Percentiles rank a stretch among this genome's conserved stretches.
phyloP scores from a whole-genome alignment of 1,284 basidiomycete genomes.

The Erythrobasidium hasegawianum region DNA sequence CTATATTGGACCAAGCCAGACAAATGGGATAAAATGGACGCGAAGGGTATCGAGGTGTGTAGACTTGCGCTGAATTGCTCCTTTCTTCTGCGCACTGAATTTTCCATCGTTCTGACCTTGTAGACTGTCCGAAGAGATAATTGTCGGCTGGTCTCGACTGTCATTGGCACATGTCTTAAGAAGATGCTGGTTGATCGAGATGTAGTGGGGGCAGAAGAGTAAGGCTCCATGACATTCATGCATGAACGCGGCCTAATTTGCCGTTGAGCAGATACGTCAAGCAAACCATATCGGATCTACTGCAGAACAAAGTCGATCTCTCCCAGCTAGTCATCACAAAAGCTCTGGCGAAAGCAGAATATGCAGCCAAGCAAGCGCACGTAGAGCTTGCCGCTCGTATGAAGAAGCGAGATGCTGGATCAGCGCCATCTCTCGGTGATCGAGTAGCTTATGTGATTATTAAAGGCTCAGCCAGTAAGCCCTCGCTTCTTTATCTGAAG shows the following conservation, averaged over 20 bases:
- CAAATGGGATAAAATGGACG: conserved; percentile 97
- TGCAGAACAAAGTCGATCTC: conserved; percentile 96
- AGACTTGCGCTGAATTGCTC: too few relatives aligned
- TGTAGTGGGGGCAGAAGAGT: conserved; percentile 86
- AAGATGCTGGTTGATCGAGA: conserved; percentile 94
- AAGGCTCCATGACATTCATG: too few relatives aligned
- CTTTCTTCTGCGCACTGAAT: too few relatives aligned
- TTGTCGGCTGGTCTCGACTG: conserved; percentile 88
- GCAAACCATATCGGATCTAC: conserved; percentile 80
- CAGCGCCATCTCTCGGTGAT: conserved; percentile 86
- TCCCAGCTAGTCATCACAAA: conserved; percentile 97
- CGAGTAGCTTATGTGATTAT: conserved; percentile 96
- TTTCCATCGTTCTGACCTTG: too few relatives aligned
- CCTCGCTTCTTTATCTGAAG: too few relatives aligned
- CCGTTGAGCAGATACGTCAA: conserved; percentile 88
- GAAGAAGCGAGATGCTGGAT: conserved; percentile 91
- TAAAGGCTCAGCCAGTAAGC: conserved; percentile 81
- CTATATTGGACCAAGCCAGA: conserved; percentile 91
- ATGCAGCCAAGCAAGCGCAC: conserved; percentile 86
- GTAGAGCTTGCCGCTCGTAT: conserved; percentile 90
- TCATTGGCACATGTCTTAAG: conserved; percentile 92
- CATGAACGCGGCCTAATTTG: too few relatives aligned
- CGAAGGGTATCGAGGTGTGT: conserved; percentile 93
- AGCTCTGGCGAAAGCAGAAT: conserved; percentile 84
- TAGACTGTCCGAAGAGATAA: conserved; percentile 95